Base-by-base conservation (phyloP, 768 basidiomycete species). In the Hygrophorus pudorinus region DNA sequence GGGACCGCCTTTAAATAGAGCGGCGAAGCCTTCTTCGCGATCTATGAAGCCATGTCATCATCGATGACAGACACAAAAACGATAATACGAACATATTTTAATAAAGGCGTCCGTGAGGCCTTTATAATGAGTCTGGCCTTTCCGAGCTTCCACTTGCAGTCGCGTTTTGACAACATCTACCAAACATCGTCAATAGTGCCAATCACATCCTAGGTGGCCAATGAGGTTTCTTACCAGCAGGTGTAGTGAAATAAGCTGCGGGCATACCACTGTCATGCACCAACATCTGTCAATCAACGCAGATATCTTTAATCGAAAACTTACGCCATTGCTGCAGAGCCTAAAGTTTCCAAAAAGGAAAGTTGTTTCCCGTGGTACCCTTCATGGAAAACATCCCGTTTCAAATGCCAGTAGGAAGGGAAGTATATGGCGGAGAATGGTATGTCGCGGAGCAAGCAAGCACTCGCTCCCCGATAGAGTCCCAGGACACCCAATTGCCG, bases 371-470 rank as follows among this genome's bases (percentile, higher is more conserved):
- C 92, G 53, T 96, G 87, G 64, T 89, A 84, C 5, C 96, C 96
- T 59, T 99, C 96, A 42, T 85, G 75, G 72, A 98, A 99, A 18
- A 98, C 52, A 61, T 99, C 94, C 60, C 79, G 85, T 74, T 96
- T 89, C 56, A 90, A 63, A 58, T 93, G 91, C 37, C 78, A 79
- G 62, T 96, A 93, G 38, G 89, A 75, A 14, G 86, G 77, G 68
- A 90, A 89, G 61, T 89, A 90, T 51, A 92, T 84, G 30, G 90
- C 92, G 27, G 93, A 97, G 66, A 98, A 99, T 1, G 96, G 96
- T 42, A 98, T 91, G 60, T 97, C 94, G 39, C 92, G 86, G 28
- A 92, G 75, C 53, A 97, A 65, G 64, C 96, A 99, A 16, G 94
- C 96, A 48, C 78, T 81, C 12, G 93, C 81, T 40, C 96, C 96